Base-by-base conservation (phyloP, 2,329 filamentous ascomycete genomes). In the Drechslerella coelobrocha region DNA sequence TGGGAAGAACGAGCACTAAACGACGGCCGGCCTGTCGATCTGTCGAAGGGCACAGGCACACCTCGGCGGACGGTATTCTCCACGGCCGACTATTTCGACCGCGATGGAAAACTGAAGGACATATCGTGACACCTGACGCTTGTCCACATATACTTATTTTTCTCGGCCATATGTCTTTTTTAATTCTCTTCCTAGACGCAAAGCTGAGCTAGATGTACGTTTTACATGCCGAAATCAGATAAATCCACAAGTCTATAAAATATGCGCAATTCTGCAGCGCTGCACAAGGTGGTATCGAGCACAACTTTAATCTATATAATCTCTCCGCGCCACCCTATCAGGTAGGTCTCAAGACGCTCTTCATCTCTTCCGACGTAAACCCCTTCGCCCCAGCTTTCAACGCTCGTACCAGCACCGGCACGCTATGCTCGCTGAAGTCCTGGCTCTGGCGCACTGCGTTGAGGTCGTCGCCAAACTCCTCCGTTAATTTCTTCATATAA, bases 391-490 rank as follows among this genome's bases (percentile, higher is more conserved):
- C 83, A 68, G 83, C 81, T 78, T 79, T 81, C 75, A 85, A 66
- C 41, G 82, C 82, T 72, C 79, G 77, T n/a, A 84, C 78, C 43
- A 85, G 76, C 75, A 84, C 78, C 17, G 80, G 79, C 62, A 85
- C 37, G 50, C 77, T 78, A 57, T 78, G 79, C 10, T 78, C 78
- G 55, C 78, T 80, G 73, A 84, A 85, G 68, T 85, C 83, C 51
- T 79, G 79, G 26, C 83, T 82, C 51, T 79, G 78, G 34, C 83
- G 80, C 37, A 84, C 77, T 73, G 81, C 81, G 73, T 84, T 82
- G 12, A 85, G 78, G 75, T 85, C 83, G 57, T 84, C 81, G 4
- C 81, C 82, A 56, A 84, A 82, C 74, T 84, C 83, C 19, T 69
- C 63, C 27, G 56, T 73, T 55, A 63, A 47, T 50, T 66, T 66